phyloP scores from a whole-genome alignment of 306 rosid species.

The Sicyos baderoa region DNA sequence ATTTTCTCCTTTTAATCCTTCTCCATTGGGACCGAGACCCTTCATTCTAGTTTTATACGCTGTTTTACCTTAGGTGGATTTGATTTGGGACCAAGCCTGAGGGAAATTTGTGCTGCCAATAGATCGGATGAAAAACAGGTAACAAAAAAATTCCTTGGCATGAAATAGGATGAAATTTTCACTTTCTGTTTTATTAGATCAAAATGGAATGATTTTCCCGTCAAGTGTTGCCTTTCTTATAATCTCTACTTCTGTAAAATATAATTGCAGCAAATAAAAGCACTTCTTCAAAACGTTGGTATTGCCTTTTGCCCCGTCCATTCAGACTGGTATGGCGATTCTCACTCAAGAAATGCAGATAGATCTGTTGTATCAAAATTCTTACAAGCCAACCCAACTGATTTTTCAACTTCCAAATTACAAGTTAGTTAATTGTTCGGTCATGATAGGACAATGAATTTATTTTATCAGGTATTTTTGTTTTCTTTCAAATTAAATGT shows the following conservation, averaged over 20 bases:
- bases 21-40: background rate
- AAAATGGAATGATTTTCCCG: background rate
- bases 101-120: constrained; percentile 86
- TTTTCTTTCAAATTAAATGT: background rate
- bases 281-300: constrained; percentile 70
- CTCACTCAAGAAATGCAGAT: constrained; percentile 63
- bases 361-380: constrained; percentile 62
- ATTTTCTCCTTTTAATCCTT: constrained; percentile 7
- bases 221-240: background rate
- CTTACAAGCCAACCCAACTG: constrained; percentile 71
- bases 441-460: no score
- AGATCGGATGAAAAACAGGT: constrained; percentile 91
- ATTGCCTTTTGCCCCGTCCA: constrained; percentile 62
- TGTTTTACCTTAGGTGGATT: constrained; percentile 48
- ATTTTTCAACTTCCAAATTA: constrained; percentile 67
- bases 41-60: background rate
- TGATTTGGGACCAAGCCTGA: constrained; percentile 69
- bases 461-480: no score
- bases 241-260: constrained; percentile 18
- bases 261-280: constrained; percentile 72
- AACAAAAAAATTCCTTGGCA: constrained; percentile 12
- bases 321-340: constrained; percentile 72
- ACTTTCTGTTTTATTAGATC: constrained; percentile 12
- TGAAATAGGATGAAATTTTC: constrained; percentile 1
- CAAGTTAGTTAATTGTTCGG: constrained; percentile 72